phyloP scores from a whole-genome alignment of 176 grass and related monocot genomes.

The Pontederia paniculata region DNA sequence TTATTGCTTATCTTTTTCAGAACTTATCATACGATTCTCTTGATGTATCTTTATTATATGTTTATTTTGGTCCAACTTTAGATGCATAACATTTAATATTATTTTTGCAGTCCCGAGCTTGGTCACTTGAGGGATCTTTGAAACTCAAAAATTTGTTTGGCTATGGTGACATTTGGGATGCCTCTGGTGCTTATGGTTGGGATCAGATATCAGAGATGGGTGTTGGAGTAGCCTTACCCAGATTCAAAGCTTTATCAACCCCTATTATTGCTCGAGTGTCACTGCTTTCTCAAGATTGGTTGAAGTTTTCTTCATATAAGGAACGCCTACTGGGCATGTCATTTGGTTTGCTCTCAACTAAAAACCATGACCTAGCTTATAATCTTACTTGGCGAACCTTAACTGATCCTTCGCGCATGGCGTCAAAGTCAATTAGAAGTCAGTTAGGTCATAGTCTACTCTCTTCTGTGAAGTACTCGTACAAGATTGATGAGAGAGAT shows the following conservation, averaged over 20 bases:
- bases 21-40: too few relatives aligned
- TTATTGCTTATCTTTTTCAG: too few relatives aligned
- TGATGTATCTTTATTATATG: too few relatives aligned
- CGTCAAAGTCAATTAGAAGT: conserved; percentile 51
- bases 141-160: conserved; percentile 56
- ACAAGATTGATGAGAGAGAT: conserved; percentile 63
- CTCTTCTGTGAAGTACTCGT: conserved; percentile 59
- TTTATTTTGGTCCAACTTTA: too few relatives aligned
- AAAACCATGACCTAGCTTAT: conserved; percentile 51
- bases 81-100: background rate
- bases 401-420: conserved; percentile 36
- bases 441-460: conserved; percentile 67
- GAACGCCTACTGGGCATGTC: conserved; percentile 40
- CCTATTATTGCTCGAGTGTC: conserved; percentile 40
- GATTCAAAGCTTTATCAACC: conserved; percentile 43
- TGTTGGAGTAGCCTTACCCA: conserved; percentile 40
- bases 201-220: conserved; percentile 38
- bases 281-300: conserved; percentile 46
- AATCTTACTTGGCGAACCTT: conserved; percentile 55
- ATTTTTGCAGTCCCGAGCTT: conserved; percentile 37
- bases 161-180: conserved; percentile 65
- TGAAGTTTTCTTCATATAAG: conserved; percentile 69
- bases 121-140: conserved; percentile 45
- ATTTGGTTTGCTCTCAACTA: conserved; percentile 51
- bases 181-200: conserved; percentile 51